These are phyloP conservation scores for Chlorella vulgaris DNA, from an alignment of 139 green algal species.

Conservation along the genomic window DNA sequence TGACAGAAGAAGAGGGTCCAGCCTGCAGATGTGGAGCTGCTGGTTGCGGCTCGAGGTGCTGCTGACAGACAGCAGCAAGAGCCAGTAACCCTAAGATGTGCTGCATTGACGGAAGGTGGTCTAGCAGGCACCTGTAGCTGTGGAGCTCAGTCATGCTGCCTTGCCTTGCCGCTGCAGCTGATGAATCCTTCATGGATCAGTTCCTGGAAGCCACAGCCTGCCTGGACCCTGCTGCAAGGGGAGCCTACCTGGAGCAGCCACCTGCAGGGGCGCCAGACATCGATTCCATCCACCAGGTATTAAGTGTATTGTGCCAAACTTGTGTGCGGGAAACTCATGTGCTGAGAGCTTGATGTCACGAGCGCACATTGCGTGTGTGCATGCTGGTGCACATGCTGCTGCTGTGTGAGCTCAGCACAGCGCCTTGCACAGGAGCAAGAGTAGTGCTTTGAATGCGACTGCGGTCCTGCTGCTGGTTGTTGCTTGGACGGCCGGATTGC, in stretches of 20 bases:
- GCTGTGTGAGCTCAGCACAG: neutral
- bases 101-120: neutral
- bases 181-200: constrained; percentile 72
- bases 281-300: constrained; percentile 83
- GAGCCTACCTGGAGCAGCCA: constrained; percentile 80
- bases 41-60: neutral
- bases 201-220: constrained; percentile 69
- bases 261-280: constrained; percentile 76
- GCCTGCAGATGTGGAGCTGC: neutral
- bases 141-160: neutral
- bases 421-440: neutral
- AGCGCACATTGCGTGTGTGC: too few relatives aligned
- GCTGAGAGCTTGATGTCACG: too few relatives aligned
- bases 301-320: neutral
- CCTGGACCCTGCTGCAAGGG: constrained; percentile 68
- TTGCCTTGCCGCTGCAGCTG: neutral
- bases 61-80: neutral
- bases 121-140: neutral
- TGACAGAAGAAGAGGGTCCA: neutral
- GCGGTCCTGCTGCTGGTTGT: neutral
- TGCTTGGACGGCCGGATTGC: neutral
- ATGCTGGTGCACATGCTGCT: too few relatives aligned
- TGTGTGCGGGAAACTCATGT: neutral
- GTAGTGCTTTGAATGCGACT: neutral
- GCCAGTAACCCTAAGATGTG: neutral